Evolutionary conservation across 2,329 filamentous ascomycete species (phyloP), one percentile per base, ranked within the genome.

Genomic region (Akanthomyces uredinophilus): DNA sequence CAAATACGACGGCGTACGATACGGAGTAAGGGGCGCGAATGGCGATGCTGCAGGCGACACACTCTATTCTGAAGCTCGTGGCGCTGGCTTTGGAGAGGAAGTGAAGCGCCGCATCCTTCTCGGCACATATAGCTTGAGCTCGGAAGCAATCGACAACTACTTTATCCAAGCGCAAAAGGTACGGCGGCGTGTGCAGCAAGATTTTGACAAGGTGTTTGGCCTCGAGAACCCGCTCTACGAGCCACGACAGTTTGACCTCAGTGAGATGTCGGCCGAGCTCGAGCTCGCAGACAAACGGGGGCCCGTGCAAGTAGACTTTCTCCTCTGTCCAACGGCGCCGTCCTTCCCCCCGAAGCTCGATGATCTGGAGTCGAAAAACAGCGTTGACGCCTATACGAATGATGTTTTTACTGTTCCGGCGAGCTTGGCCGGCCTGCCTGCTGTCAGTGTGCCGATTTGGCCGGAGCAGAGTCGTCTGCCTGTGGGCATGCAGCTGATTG

Each of bases 331-430:
- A 0, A 98, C 94, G 1, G 89, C 93, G 8, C 92, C 93, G 1
- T 90, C 88, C 0, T 79, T 86, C 18, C 85, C 93, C 10, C 92
- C 92, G 0, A 79, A 74, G 7, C 71, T 95, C 7, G 77, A 81
- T 4, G 81, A 87, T 6, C 71, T 95, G 39, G 68, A 77, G 64
- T 69, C 73, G 11, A 79, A 85, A 72, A 80, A 76, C 51, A 79
- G 82, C 11, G 77, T 96, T n/a, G 87, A 94, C 68, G 84, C 84
- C 1, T 98, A 97, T 71, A 90, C 90, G 80, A 96, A 95, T 70
- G 95, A 99, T 75, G 89, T 98, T 1, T 94, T 98, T 69, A 98
- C 95, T 0, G 94, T 99, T 1, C 95, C 95, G 1, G 92, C 94
- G 2, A 97, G 92, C 75, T 78, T 99, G 66, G 95, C 94, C 0